These are phyloP conservation scores for Podosphaera leucotricha DNA, from an alignment of 2,329 filamentous ascomycete genomes.

Conservation along the genomic window DNA sequence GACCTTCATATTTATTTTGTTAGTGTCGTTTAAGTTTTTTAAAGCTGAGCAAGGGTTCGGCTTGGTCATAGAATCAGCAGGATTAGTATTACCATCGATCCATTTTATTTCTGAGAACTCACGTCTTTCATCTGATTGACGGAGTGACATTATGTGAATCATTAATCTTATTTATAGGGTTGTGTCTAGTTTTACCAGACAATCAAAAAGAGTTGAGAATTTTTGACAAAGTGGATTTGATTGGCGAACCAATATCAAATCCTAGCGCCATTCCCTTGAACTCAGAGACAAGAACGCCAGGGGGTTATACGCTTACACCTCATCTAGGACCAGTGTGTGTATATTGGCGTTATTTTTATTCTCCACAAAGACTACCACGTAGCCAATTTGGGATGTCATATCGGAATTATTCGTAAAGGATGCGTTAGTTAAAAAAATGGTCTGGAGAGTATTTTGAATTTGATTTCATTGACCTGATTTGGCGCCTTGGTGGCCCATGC, in stretches of 20 bases:
- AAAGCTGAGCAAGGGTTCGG: constrained; percentile 2
- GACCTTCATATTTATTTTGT: constrained; percentile 1
- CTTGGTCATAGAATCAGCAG: constrained; percentile 5
- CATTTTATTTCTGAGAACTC: constrained; percentile 1
- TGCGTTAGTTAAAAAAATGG: not conserved
- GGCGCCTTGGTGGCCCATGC: too few species aligned
- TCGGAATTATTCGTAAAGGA: constrained; percentile 1
- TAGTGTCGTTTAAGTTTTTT: constrained; percentile 3
- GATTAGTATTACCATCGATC: constrained; percentile 3
- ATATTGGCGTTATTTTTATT: constrained; percentile 1
- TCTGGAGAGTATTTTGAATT: too few species aligned
- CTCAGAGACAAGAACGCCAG: constrained; percentile 4
- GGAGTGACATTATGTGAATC: not conserved
- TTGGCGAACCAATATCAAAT: constrained; percentile 1
- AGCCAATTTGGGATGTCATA: constrained; percentile 1
- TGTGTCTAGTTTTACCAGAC: constrained; percentile 1
- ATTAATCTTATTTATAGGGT: constrained; percentile 1
- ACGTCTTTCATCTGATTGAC: not conserved
- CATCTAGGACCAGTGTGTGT: constrained; percentile 1
- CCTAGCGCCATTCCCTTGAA: constrained; percentile 3
- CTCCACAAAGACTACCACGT: not conserved
- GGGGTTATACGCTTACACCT: constrained; percentile 4
- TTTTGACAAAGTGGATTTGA: constrained; percentile 1
- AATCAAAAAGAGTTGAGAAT: constrained; percentile 1
- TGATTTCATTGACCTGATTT: too few species aligned